Evolutionary conservation across 129 eudicot species (phyloP), one percentile per base, ranked within the genome.

Genomic region (Ambrosia trifida): DNA sequence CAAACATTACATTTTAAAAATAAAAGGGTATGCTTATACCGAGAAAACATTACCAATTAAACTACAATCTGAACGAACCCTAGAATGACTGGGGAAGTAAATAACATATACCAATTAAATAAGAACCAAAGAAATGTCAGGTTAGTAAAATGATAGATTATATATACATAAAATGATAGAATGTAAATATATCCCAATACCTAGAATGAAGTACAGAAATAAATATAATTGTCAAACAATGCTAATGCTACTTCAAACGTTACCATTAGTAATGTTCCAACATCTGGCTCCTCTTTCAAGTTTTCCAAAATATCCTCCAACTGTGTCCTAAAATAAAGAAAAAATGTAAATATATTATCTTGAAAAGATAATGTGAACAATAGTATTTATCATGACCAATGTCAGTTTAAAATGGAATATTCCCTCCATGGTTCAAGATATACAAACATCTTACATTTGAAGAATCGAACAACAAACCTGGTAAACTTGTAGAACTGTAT

Each of bases 401-500:
- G 64, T 33, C 43, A 58, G 58, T 68, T 67, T 31, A 44, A 65
- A 72, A 53, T 30, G 17, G 17, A 66, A 44, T 28, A 67, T 46
- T 46, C 64, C 36, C 38, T 57, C 38, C 17, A 57, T 28, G 63
- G 38, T 57, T 57, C 63, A 28, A 28, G 69, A 35, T 13, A 7
- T 52, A 65, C 31, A 53, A 74, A 53, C 44, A 24, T 14, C 54
- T n/a, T n/a, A n/a, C n/a, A n/a, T 19, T 58, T 32, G 30, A 11
- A 76, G 10, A 47, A 59, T 46, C 6, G 28, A 50, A 62, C 30
- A 51, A 70, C 70, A 71, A 60, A 94, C 99, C 99, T 90, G 40
- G 99, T 95, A 87, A 95, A 84, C 81, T 95, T 95, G 91, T 97
- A 95, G 85, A 95, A n/a, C n/a, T n/a, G n/a, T n/a, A 90, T 95